Percentiles rank a stretch among this genome's conserved stretches.
phyloP scores from a whole-genome alignment of 2,329 filamentous ascomycete genomes.

The Reticulascus tulasneorum region DNA sequence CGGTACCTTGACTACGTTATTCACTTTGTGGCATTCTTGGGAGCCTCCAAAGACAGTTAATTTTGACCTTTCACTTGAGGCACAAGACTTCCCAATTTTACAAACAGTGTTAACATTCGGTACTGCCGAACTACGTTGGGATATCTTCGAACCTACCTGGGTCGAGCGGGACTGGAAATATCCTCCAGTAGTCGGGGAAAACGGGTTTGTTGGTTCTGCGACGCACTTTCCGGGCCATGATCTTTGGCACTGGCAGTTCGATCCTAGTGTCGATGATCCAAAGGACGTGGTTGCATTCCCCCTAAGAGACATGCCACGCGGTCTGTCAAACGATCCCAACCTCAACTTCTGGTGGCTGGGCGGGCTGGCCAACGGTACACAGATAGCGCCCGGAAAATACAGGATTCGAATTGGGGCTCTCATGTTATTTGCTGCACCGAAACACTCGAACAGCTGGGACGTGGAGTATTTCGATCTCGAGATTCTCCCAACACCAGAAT shows the following conservation, averaged over 20 bases:
- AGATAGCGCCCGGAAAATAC: conserved; percentile 36
- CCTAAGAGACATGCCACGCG: conserved; percentile 28
- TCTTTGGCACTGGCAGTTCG: conserved; percentile 27
- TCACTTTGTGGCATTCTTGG: too few species aligned
- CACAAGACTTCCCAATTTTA: conserved; percentile 16
- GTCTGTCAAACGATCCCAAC: conserved; percentile 15
- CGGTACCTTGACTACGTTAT: conserved; percentile 19
- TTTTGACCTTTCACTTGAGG: conserved; percentile 16
- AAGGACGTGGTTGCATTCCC: conserved; percentile 35
- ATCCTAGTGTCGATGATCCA: conserved; percentile 29
- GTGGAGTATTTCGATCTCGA: conserved; percentile 20
- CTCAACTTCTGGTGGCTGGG: conserved; percentile 38
- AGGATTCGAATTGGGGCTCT: conserved; percentile 20
- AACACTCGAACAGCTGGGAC: too few species aligned
- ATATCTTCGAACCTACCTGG: conserved; percentile 35
- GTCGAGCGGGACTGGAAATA: conserved; percentile 36
- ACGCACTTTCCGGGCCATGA: conserved; percentile 22
- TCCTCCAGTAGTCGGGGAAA: conserved; percentile 32
- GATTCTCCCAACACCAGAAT: too few species aligned
- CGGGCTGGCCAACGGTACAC: conserved; percentile 35
- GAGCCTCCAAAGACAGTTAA: too few species aligned
- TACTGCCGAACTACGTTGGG: conserved; percentile 22
- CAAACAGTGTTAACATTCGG: conserved; percentile 17
- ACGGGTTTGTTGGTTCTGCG: conserved; percentile 38
- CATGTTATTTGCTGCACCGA: too few species aligned